Percentiles rank a stretch among this genome's conserved stretches.
phyloP scores from a whole-genome alignment of 768 basidiomycete genomes.

The Podaxis sp. region DNA sequence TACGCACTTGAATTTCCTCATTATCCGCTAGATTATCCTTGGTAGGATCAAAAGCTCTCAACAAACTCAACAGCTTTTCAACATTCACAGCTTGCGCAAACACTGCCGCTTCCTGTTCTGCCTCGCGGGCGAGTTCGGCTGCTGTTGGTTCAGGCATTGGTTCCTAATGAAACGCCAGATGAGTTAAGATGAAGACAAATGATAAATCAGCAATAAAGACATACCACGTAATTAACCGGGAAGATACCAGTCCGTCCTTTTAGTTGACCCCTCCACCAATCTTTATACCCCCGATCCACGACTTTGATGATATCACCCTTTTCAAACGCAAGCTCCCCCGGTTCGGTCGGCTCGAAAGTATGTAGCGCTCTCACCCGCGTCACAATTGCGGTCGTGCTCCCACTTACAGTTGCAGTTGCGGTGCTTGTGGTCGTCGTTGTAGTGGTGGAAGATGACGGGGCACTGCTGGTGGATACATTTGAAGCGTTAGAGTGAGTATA shows the following conservation, averaged over 20 bases:
- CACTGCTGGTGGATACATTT: not conserved
- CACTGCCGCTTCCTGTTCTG: conserved; percentile 81
- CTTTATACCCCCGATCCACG: conserved; percentile 88
- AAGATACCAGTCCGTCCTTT: conserved; percentile 92
- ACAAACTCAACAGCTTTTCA: conserved; percentile 71
- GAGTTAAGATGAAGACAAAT: not conserved
- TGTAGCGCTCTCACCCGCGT: conserved; percentile 88
- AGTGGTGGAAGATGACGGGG: conserved; percentile 16
- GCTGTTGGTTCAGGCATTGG: conserved; percentile 80
- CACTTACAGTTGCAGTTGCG: conserved; percentile 15
- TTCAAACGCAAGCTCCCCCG: conserved; percentile 87
- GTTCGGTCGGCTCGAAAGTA: conserved; percentile 81
- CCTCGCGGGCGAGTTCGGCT: conserved; percentile 72
- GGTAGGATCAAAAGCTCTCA: conserved; percentile 66
- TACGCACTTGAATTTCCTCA: conserved; percentile 76
- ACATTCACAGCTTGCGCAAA: conserved; percentile 86
- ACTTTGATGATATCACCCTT: conserved; percentile 95
- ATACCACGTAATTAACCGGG: conserved; percentile 92
- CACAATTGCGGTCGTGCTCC: conserved; percentile 34
- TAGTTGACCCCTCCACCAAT: conserved; percentile 96
- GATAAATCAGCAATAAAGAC: conserved; percentile 21
- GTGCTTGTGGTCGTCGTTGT: conserved; percentile 16
- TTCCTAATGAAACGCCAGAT: conserved; percentile 44
- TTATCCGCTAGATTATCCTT: conserved; percentile 87
- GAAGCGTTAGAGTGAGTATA: conserved; percentile 1